These are phyloP conservation scores for Monotropa hypopitys DNA, from an alignment of 179 eudicot genomes.

Conservation along the genomic window DNA sequence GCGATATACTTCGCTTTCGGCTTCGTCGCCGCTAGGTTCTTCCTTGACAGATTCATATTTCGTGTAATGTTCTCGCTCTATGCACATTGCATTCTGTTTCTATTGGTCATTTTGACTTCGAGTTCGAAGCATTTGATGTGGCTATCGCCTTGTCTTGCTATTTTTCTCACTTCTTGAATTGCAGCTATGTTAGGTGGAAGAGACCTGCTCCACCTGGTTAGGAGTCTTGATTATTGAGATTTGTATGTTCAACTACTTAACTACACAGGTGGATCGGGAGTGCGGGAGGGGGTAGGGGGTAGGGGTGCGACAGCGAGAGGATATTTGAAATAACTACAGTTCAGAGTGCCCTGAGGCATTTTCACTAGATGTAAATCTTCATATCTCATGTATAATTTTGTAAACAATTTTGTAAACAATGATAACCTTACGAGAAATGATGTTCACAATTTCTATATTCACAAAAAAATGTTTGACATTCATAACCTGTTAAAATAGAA, in stretches of 20 bases:
- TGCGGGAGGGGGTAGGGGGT: not conserved
- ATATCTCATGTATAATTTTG: not conserved
- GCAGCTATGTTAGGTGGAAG: not conserved
- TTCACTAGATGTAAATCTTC: not conserved
- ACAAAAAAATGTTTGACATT: too few relatives aligned
- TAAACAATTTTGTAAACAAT: too few relatives aligned
- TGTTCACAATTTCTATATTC: not conserved
- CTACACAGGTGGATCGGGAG: not conserved
- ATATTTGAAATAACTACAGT: not conserved
- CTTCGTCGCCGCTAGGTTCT: constrained; percentile 51
- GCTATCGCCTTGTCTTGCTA: not conserved
- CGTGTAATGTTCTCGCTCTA: constrained; percentile 41
- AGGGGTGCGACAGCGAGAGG: not conserved
- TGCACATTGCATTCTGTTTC: not conserved
- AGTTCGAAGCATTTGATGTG: not conserved
- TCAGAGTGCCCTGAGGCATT: not conserved
- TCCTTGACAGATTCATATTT: constrained; percentile 54
- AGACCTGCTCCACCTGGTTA: too few relatives aligned
- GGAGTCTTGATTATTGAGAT: not conserved
- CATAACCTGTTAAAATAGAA: not conserved
- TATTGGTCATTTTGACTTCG: too few relatives aligned
- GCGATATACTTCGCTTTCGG: constrained; percentile 44
- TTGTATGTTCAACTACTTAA: not conserved
- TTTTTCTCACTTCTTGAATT: not conserved
- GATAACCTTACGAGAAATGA: not conserved